phyloP scores from a whole-genome alignment of 805 yeast genomes.

The Candida golubevii region DNA sequence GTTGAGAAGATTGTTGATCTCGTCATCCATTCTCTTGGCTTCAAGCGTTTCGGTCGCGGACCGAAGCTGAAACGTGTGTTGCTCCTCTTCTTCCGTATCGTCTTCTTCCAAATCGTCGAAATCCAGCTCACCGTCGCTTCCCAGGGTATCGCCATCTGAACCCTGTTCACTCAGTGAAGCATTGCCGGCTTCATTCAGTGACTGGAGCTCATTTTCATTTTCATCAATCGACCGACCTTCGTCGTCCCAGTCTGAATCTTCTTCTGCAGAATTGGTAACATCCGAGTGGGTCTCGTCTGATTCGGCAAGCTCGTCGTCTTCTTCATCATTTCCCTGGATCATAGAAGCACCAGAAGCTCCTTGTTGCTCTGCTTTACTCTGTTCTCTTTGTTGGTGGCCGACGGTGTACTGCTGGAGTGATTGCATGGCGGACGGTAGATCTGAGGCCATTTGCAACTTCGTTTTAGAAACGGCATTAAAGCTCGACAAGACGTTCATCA shows the following conservation, averaged over 20 bases:
- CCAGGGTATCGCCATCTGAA: slow-evolving; percentile 12
- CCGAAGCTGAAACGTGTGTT: slow-evolving; percentile 2
- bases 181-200: background rate
- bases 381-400: background rate
- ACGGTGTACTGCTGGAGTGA: slow-evolving; percentile 10
- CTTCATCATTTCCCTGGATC: slow-evolving; percentile 14
- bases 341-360: background rate
- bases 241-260: background rate
- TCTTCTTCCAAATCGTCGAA: slow-evolving; percentile 23
- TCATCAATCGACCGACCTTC: background rate
- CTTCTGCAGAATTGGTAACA: slow-evolving; percentile 8
- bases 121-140: slow-evolving; percentile 20
- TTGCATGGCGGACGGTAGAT: slow-evolving; percentile 18
- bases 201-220: background rate
- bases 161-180: background rate
- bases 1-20: slow-evolving; percentile 4
- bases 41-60: slow-evolving; percentile 3
- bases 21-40: slow-evolving; percentile 6
- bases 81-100: slow-evolving; percentile 16
- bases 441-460: slow-evolving; percentile 32
- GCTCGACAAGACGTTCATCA: slow-evolving; percentile 41
- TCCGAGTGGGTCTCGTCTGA: slow-evolving; percentile 9
- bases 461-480: slow-evolving; percentile 20
- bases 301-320: slow-evolving; percentile 25
- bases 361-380: background rate